phyloP scores from a whole-genome alignment of 1,284 basidiomycete species.

The Leccinum glutinopallens region DNA sequence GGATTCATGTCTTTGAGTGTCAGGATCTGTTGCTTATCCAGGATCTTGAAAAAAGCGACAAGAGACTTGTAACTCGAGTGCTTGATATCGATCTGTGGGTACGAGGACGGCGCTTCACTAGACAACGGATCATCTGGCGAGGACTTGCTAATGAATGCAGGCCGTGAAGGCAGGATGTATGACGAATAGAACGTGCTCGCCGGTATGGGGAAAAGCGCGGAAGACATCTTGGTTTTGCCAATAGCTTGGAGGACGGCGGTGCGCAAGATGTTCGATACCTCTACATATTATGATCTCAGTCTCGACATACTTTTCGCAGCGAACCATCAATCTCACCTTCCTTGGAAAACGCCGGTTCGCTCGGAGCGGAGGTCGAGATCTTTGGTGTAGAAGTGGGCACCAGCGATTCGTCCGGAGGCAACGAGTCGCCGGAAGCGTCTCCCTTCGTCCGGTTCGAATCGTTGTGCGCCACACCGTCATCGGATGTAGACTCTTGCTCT shows the following conservation, averaged over 20 bases:
- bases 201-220: constrained; percentile 70
- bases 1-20: constrained; percentile 74
- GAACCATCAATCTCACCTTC: constrained; percentile 27
- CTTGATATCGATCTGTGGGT: constrained; percentile 58
- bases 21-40: constrained; percentile 72
- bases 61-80: constrained; percentile 80
- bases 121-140: constrained; percentile 23
- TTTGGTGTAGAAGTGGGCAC: constrained; percentile 10
- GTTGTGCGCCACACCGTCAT: constrained; percentile 21
- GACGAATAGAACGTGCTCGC: constrained; percentile 77
- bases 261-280: constrained; percentile 70
- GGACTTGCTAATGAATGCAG: constrained; percentile 46
- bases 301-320: not conserved
- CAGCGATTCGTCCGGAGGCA: constrained; percentile 12
- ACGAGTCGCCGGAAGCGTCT: constrained; percentile 8
- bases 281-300: constrained; percentile 36
- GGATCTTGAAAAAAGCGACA: constrained; percentile 73
- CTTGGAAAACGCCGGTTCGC: constrained; percentile 21
- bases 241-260: constrained; percentile 73
- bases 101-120: constrained; percentile 35
- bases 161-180: constrained; percentile 75
- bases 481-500: constrained; percentile 1
- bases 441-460: constrained; percentile 18
- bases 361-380: constrained; percentile 14
- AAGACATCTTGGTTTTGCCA: constrained; percentile 43